Base-by-base conservation (phyloP, 192 early-diverging fungal genomes). In the Coemansia sp. region DNA sequence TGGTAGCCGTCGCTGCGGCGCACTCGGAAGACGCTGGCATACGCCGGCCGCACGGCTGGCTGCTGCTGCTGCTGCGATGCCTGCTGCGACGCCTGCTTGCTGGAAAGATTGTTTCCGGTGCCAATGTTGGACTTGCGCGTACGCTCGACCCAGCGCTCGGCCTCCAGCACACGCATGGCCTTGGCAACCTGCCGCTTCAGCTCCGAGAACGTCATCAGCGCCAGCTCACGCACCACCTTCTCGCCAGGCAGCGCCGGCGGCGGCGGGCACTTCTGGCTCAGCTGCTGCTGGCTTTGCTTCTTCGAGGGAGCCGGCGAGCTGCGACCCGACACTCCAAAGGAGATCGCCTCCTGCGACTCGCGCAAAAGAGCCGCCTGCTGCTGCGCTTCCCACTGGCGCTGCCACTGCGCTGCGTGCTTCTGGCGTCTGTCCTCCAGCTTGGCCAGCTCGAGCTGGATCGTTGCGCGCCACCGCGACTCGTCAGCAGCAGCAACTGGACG, bases 101-200 rank as follows among this genome's bases (percentile, higher is more conserved):
- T 54, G 11, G 51, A 54, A 8, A 54, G 22, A 1, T 59, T 59
- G 32, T 62, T 67, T 55, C 81, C 61, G 0, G 81, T 84, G 70
- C 81, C 81, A 63, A 84, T 84, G 64, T 84, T 84, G n/a, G 77
- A 79, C 68, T 84, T 84, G 68, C 81, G 76, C 56, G 77, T 75
- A 13, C 81, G 76, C 77, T 84, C 81, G 19, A 96, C 89, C 65
- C 87, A 81, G 19, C 89, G 87, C 56, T 88, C 90, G 7, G 79
- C 79, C 70, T 97, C 95, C 16, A 99, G 85, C 45, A 89, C 86
- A 5, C 90, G 85, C 86, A 97, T 92, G 19, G 90, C 88, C 70
- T 91, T 89, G 25, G 90, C 84, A 8, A 95, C 91, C 45, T 89
- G 80, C 20, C 87, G 86, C 82, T 99, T 99, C 43, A 97, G 75